Conservation (phyloP, 2,329 filamentous ascomycete genomes). For the Dothistroma septosporum region DNA sequence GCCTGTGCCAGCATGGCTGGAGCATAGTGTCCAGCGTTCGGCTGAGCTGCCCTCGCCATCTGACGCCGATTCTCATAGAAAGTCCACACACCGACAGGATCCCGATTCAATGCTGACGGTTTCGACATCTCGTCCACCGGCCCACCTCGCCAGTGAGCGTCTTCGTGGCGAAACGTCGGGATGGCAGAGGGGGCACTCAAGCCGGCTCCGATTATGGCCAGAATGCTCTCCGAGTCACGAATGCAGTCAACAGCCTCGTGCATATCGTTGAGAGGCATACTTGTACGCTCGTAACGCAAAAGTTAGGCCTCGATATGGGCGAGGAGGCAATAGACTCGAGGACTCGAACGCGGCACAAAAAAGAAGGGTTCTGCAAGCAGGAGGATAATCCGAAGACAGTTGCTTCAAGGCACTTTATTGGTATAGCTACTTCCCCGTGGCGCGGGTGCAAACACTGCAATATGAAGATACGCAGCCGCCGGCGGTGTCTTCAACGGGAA, state of each 20-base stretch:
- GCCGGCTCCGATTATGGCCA: slow-evolving; percentile 1
- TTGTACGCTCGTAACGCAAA: not conserved
- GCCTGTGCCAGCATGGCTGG: slow-evolving; percentile 1
- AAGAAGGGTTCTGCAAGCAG: not conserved
- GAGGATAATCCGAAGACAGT: not conserved
- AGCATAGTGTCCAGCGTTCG: slow-evolving; percentile 7
- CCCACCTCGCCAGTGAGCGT: not conserved
- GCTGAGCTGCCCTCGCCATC: not conserved
- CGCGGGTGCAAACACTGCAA: not conserved
- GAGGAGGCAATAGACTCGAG: not conserved
- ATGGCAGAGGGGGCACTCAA: slow-evolving; percentile 1
- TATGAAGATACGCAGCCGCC: not conserved
- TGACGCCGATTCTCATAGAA: not conserved
- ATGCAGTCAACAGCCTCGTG: not conserved
- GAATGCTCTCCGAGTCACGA: not conserved
- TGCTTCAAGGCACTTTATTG: not conserved
- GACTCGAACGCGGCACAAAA: not conserved
- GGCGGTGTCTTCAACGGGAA: not conserved
- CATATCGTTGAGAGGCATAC: not conserved
- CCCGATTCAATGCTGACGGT: not conserved
- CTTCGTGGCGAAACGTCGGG: not conserved
- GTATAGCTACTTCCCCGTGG: not conserved
- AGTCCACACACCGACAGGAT: not conserved
- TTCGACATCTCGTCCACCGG: not conserved
- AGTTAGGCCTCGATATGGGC: not conserved